These are phyloP conservation scores for Acacia concinna DNA, from an alignment of 331 rosid species.

Conservation along the genomic window DNA sequence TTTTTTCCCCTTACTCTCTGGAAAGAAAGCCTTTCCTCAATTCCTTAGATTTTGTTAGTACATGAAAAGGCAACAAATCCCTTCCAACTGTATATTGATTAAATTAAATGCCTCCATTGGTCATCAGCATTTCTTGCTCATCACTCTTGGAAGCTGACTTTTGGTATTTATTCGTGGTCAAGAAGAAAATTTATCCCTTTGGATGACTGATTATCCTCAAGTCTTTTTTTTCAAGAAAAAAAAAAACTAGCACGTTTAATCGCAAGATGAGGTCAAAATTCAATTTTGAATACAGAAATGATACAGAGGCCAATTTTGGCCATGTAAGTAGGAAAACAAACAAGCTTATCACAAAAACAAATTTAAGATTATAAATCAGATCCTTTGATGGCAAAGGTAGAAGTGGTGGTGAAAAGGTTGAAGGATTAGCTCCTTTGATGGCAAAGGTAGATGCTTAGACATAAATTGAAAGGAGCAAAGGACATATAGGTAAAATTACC, in stretches of 20 bases:
- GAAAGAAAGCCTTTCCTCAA: constrained; percentile 46
- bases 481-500: too few relatives aligned
- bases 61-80: constrained; percentile 46
- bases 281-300: background rate
- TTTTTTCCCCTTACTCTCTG: constrained; percentile 41
- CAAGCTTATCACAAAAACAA: background rate
- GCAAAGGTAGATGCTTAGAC: too few relatives aligned
- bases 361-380: background rate
- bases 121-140: constrained; percentile 48
- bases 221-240: too few relatives aligned
- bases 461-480: too few relatives aligned
- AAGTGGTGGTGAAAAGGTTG: too few relatives aligned
- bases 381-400: too few relatives aligned
- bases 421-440: too few relatives aligned
- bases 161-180: background rate
- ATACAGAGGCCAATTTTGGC: background rate
- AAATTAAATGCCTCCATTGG: constrained; percentile 33
- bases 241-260: background rate
- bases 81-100: constrained; percentile 26
- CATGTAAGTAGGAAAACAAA: background rate
- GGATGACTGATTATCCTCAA: background rate
- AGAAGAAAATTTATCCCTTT: background rate
- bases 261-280: background rate
- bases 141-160: background rate
- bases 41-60: constrained; percentile 39